Conservation (phyloP, 306 rosid genomes). For the Hippophae tibetana region DNA sequence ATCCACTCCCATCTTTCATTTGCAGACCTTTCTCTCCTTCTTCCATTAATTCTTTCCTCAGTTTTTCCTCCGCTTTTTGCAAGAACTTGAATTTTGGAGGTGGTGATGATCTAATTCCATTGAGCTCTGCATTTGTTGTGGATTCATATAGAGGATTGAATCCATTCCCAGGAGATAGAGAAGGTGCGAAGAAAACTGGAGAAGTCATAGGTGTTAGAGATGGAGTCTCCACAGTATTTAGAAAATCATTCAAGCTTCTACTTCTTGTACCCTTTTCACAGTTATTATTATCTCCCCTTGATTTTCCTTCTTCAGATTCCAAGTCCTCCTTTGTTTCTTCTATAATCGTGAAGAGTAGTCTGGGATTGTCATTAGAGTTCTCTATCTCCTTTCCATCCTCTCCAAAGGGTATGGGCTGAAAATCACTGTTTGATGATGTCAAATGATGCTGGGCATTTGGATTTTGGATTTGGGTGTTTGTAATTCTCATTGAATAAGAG, state of each 20-base stretch:
- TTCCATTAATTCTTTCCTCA: conserved; percentile 46
- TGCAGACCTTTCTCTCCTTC: conserved; percentile 24
- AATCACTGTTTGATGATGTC: conserved; percentile 37
- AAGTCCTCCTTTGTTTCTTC: conserved; percentile 95
- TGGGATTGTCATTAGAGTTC: conserved; percentile 54
- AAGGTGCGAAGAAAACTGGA: conserved; percentile 72
- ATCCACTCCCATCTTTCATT: neutral
- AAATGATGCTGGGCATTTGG: conserved; percentile 40
- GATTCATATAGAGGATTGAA: conserved; percentile 75
- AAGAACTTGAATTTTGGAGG: conserved; percentile 95
- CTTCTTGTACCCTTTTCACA: conserved; percentile 48
- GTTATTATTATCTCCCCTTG: conserved; percentile 26
- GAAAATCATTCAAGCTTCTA: conserved; percentile 71
- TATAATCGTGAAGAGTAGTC: conserved; percentile 78
- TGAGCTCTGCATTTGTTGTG: conserved; percentile 78
- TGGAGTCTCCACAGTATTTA: conserved; percentile 71
- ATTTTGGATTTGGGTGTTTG: conserved; percentile 43
- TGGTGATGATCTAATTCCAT: conserved; percentile 70
- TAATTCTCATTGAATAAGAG: conserved; percentile 47
- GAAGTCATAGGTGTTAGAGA: conserved; percentile 75
- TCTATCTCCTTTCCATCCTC: conserved; percentile 61
- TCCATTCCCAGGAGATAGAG: conserved; percentile 58
- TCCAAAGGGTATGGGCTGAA: conserved; percentile 58
- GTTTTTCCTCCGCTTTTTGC: conserved; percentile 89
- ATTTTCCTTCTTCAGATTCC: conserved; percentile 75